phyloP scores from a whole-genome alignment of 1,284 basidiomycete species.

The Abortiporus biennis region DNA sequence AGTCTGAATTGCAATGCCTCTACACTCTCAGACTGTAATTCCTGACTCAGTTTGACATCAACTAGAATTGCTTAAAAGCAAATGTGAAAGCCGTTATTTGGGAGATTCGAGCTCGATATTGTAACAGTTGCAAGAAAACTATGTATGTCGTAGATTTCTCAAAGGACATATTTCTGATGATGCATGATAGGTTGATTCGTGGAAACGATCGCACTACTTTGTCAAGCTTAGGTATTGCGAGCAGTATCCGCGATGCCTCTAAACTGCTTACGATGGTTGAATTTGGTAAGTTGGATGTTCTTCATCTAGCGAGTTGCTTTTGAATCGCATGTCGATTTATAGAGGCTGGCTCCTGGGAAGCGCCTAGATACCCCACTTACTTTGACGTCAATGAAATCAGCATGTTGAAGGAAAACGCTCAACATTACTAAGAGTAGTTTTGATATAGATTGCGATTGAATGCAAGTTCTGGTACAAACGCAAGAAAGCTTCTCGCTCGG shows the following conservation, averaged over 20 bases:
- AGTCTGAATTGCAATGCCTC: conserved; percentile 1
- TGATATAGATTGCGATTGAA: not conserved
- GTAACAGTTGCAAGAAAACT: not conserved
- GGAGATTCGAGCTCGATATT: conserved; percentile 5
- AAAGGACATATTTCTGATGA: too few species aligned
- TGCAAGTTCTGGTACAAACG: not conserved
- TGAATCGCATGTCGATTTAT: too few species aligned
- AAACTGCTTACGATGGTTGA: too few species aligned
- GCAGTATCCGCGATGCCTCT: too few species aligned
- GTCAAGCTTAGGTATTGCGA: too few species aligned
- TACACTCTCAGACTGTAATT: not conserved
- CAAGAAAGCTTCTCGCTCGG: not conserved
- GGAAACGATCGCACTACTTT: too few species aligned
- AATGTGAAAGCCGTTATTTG: conserved; percentile 2
- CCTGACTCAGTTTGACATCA: not conserved
- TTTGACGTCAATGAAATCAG: too few species aligned
- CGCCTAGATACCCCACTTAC: too few species aligned
- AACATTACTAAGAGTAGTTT: too few species aligned
- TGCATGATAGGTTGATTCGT: not conserved
- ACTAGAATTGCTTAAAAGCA: conserved; percentile 4
- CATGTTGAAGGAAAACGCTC: too few species aligned
- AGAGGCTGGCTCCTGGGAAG: too few species aligned
- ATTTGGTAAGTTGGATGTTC: too few species aligned
- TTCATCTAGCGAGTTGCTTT: not conserved
- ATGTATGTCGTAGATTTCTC: not conserved